Conservation (phyloP, 352 stramenopile genomes). For the Phytophthora sp. region DNA sequence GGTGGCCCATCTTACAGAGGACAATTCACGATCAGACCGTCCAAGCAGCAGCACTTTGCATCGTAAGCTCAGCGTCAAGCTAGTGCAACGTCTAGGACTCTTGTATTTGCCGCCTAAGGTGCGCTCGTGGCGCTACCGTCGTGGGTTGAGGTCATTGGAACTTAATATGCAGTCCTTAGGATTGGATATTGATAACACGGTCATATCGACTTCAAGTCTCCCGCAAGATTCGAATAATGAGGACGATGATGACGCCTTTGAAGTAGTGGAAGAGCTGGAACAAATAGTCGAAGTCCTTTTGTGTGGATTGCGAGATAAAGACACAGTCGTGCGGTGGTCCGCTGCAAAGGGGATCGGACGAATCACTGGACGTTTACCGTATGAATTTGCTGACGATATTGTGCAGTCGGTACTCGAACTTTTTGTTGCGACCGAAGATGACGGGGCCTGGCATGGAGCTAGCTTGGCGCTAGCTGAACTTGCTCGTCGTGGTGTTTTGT, state of each 20-base stretch:
- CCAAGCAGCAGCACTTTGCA: conserved; percentile 84
- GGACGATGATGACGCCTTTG: conserved; percentile 57
- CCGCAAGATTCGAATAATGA: conserved; percentile 26
- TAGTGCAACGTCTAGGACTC: conserved; percentile 95
- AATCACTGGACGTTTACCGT: conserved; percentile 94
- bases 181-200: conserved; percentile 21
- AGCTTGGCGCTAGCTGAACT: conserved; percentile 97
- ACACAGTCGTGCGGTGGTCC: conserved; percentile 99
- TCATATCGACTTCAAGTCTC: neutral
- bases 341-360: conserved; percentile 98
- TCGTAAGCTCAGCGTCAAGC: conserved; percentile 96
- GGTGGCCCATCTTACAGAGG: conserved; percentile 60
- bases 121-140: conserved; percentile 96
- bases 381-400: conserved; percentile 96
- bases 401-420: conserved; percentile 95
- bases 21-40: conserved; percentile 48
- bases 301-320: conserved; percentile 90
- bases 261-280: conserved; percentile 96
- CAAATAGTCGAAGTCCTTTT: conserved; percentile 95
- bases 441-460: conserved; percentile 97
- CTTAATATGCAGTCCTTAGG: conserved; percentile 87
- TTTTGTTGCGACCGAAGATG: conserved; percentile 92
- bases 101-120: conserved; percentile 95
- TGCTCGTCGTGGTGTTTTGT: conserved; percentile 93
- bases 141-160: conserved; percentile 92